Evolutionary conservation across 768 basidiomycete genomes (phyloP).

Genomic region (Gelatoporia subvermispora): DNA sequence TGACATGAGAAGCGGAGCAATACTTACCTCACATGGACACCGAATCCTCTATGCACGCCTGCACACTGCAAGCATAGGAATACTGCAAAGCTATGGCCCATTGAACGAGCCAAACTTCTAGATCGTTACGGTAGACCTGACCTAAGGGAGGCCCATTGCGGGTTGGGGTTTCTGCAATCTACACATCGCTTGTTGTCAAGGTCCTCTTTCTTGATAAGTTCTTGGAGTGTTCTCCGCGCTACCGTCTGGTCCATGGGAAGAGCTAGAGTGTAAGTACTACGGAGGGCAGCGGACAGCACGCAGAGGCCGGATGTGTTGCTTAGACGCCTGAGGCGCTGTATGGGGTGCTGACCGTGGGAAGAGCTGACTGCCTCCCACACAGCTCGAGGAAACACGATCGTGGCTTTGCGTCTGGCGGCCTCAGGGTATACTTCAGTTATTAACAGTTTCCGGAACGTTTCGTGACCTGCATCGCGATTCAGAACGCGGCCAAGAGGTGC

Average conservation of each 20-base stretch:
- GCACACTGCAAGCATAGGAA: slow-evolving; percentile 92
- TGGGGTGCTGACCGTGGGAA: too few species aligned
- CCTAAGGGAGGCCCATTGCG: slow-evolving; percentile 92
- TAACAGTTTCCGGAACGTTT: too few species aligned
- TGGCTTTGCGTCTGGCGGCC: too few species aligned
- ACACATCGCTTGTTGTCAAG: slow-evolving; percentile 73
- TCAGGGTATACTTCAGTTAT: too few species aligned
- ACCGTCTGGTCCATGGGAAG: slow-evolving; percentile 49
- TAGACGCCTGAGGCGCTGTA: too few species aligned
- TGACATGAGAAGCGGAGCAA: not conserved
- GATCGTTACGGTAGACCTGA: slow-evolving; percentile 22
- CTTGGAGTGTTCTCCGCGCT: slow-evolving; percentile 67
- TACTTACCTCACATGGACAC: slow-evolving; percentile 80
- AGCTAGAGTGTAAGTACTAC: too few species aligned
- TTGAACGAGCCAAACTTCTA: not conserved
- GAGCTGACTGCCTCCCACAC: too few species aligned
- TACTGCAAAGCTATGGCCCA: slow-evolving; percentile 60
- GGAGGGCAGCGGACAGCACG: not conserved
- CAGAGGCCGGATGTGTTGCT: not conserved
- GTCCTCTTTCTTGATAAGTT: slow-evolving; percentile 68
- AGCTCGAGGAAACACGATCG: too few species aligned
- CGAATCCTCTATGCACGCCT: slow-evolving; percentile 82
- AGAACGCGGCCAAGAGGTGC: too few species aligned
- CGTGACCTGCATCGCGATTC: too few species aligned
- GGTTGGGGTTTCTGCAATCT: slow-evolving; percentile 86